Conservation (phyloP, 2,329 filamentous ascomycete species). For the Grosmannia clavigera region DNA sequence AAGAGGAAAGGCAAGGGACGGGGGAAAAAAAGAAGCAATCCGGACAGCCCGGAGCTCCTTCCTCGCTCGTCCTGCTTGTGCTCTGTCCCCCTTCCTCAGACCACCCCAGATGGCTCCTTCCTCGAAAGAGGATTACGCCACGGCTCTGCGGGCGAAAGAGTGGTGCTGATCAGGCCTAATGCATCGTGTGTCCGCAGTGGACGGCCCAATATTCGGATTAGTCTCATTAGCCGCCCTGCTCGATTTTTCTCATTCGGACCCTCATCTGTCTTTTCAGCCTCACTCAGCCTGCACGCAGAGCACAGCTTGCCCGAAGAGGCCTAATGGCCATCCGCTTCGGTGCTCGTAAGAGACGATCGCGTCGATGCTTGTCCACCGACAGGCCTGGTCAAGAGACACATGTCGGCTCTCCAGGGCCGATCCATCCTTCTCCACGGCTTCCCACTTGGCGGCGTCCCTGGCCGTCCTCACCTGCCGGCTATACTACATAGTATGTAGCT, state of each 20-base stretch:
- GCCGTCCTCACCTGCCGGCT: no score
- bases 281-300: neutral
- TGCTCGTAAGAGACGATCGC: neutral
- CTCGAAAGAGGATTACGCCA: neutral
- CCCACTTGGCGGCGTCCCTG: no score
- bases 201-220: neutral
- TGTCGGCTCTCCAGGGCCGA: neutral
- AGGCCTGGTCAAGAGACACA: neutral
- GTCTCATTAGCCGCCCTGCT: neutral
- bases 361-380: neutral
- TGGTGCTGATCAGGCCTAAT: no score
- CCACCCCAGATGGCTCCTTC: neutral
- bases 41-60: neutral
- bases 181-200: no score
- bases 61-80: neutral
- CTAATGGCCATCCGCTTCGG: neutral
- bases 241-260: neutral
- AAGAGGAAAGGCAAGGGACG: neutral
- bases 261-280: neutral
- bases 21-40: neutral
- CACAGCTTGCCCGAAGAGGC: neutral
- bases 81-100: neutral
- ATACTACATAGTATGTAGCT: neutral
- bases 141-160: neutral
- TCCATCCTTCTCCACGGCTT: neutral